Base-by-base conservation (phyloP, 2,329 filamentous ascomycete species). In the Colletotrichum sp. region DNA sequence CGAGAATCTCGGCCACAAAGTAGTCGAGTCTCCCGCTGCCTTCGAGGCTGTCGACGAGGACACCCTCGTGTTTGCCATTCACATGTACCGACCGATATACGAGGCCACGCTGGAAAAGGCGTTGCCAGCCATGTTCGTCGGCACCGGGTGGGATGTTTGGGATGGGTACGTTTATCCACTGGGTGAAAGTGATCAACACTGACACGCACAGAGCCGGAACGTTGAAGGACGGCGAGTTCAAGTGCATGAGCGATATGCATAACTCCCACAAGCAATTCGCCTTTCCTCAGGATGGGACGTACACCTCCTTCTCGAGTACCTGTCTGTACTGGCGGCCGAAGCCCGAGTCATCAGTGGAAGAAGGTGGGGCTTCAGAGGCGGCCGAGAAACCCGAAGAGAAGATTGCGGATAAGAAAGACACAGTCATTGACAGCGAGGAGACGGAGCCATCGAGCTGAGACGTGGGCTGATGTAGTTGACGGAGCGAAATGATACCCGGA, bases 61-160 rank as follows among this genome's bases (percentile, higher is more conserved):
- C 0, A 89, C 90, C 0, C 80, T 95, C 2, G 84, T 93, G 3
- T 94, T 90, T 77, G 92, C 91, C 2, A 87, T 94, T 0, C 93
- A 94, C 66, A 86, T 92, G 73, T 91, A 92, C 72, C 85, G 84
- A 26, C 85, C 83, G 48, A 87, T 89, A 55, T 94, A 91, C 66
- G 84, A 88, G 26, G 81, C 85, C 8, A 86, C 91, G 0, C 82
- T 94, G 3, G 79, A 83, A 3, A 80, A 82, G 1, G 77, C 82
- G 1, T 78, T 86, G 2, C 92, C 93, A 0, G 87, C 84, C 1
- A 79, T 93, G 3, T 90, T 92, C 15, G 86, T 94, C 16, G 93
- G 92, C 0, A 93, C 90, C 0, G 84, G 85, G 0, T 88, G 86
- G 80, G 83, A 87, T 10, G 84, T 86, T 2, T 92, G 90, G 88